phyloP scores from a whole-genome alignment of 305 asterid genomes.

The Stenogyne calaminthoides region DNA sequence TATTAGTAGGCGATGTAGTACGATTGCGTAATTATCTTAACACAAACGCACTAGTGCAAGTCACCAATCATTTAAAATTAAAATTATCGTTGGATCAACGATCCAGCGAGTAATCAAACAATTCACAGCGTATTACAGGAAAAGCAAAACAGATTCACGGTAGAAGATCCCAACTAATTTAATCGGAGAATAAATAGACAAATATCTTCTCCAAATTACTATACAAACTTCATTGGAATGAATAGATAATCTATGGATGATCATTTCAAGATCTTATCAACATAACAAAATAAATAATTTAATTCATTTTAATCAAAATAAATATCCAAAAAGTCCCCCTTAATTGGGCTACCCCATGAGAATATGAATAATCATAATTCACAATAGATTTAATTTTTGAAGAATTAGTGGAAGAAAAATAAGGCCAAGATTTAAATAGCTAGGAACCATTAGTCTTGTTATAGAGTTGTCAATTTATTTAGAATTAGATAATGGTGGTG shows the following conservation, averaged over 20 bases:
- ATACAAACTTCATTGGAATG: not conserved
- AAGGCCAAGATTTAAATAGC: constrained; percentile 25
- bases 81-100: no score
- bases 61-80: no score
- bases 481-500: constrained; percentile 22
- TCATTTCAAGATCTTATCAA: not conserved
- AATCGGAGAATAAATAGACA: no score
- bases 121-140: no score
- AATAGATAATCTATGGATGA: not conserved
- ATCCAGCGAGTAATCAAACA: no score
- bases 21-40: no score
- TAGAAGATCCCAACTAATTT: no score
- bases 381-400: not conserved
- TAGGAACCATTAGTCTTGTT: constrained; percentile 33
- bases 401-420: constrained; percentile 37
- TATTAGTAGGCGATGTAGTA: no score
- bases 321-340: not conserved
- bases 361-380: not conserved
- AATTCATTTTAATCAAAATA: not conserved
- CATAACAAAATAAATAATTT: not conserved
- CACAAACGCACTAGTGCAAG: no score
- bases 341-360: not conserved
- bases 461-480: constrained; percentile 43
- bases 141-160: no score
- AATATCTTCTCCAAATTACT: no score